Percentiles rank a stretch among this genome's conserved stretches.
phyloP scores from a whole-genome alignment of 1,284 basidiomycete species.

The Wallemia mellicola region DNA sequence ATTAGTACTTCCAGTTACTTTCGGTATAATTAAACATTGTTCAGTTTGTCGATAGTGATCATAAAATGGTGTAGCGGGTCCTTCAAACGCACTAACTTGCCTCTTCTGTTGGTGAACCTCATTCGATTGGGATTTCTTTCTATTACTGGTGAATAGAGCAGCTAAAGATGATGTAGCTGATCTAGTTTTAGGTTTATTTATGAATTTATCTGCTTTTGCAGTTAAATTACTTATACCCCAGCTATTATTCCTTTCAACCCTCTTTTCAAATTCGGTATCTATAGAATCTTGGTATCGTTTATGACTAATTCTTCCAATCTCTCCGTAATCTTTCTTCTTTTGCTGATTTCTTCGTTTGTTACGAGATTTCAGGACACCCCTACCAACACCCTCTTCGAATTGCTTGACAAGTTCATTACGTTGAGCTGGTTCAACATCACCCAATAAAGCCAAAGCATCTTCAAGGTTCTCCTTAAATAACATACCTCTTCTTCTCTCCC shows the following conservation, averaged over 20 bases:
- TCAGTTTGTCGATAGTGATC: constrained; percentile 54
- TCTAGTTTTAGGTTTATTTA: constrained; percentile 1
- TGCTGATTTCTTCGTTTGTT: constrained; percentile 6
- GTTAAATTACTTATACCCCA: constrained; percentile 2
- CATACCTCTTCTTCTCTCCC: constrained; percentile 61
- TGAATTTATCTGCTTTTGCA: constrained; percentile 4
- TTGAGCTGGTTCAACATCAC: constrained; percentile 11
- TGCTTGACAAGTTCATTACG: not conserved
- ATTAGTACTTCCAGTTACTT: constrained; percentile 22
- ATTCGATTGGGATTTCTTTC: not conserved
- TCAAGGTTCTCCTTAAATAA: constrained; percentile 75
- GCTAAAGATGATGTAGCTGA: constrained; percentile 20
- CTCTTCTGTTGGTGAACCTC: not conserved
- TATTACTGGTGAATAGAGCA: constrained; percentile 7
- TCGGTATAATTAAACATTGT: constrained; percentile 30
- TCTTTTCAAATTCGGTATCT: not conserved
- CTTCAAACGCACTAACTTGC: constrained; percentile 8
- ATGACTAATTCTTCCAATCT: not conserved
- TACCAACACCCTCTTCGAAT: constrained; percentile 5
- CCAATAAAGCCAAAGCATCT: constrained; percentile 47
- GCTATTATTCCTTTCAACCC: not conserved
- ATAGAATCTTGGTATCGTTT: not conserved
- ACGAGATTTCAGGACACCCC: constrained; percentile 6
- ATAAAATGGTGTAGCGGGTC: constrained; percentile 48
- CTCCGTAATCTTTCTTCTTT: constrained; percentile 3